Percentiles rank a stretch among this genome's conserved stretches.
These are phyloP conservation scores for Prillingera fragicola DNA, from an alignment of 1,284 basidiomycete species.

Conservation along the genomic window DNA sequence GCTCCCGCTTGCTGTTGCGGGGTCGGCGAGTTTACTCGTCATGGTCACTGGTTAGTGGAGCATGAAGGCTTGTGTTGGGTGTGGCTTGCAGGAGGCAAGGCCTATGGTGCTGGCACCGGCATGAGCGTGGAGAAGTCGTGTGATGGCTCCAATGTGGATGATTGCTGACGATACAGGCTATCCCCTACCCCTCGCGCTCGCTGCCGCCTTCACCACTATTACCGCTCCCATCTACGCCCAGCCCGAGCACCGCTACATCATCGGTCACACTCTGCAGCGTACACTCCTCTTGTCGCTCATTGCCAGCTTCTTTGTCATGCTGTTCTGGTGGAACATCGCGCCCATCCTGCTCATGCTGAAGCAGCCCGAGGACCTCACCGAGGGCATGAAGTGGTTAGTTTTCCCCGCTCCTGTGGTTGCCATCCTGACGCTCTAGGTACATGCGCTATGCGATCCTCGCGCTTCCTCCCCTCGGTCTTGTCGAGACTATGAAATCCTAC, in stretches of 20 bases:
- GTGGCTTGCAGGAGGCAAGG: too few species aligned
- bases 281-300: conserved; percentile 26
- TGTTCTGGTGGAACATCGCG: conserved; percentile 33
- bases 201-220: conserved; percentile 37
- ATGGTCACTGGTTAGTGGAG: conserved; percentile 26
- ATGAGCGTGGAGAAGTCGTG: too few species aligned
- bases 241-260: conserved; percentile 20
- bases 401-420: neutral
- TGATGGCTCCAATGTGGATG: conserved; percentile 7
- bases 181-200: conserved; percentile 29
- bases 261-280: conserved; percentile 39
- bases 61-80: too few species aligned
- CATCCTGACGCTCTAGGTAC: conserved; percentile 7
- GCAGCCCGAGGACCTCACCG: conserved; percentile 22
- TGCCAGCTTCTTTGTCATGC: conserved; percentile 18
- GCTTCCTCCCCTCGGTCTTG: conserved; percentile 20
- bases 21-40: conserved; percentile 29
- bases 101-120: too few species aligned
- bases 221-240: conserved; percentile 33
- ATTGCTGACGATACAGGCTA: conserved; percentile 12
- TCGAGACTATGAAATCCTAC: conserved; percentile 28
- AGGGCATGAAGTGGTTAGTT: conserved; percentile 20
- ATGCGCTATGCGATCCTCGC: conserved; percentile 12
- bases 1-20: conserved; percentile 26
- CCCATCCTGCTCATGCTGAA: conserved; percentile 22